A percentile compares a stretch with the other conserved stretches of the same genome.
Conservation (phyloP, 345 rosid genomes). For the Psidium guajava region DNA sequence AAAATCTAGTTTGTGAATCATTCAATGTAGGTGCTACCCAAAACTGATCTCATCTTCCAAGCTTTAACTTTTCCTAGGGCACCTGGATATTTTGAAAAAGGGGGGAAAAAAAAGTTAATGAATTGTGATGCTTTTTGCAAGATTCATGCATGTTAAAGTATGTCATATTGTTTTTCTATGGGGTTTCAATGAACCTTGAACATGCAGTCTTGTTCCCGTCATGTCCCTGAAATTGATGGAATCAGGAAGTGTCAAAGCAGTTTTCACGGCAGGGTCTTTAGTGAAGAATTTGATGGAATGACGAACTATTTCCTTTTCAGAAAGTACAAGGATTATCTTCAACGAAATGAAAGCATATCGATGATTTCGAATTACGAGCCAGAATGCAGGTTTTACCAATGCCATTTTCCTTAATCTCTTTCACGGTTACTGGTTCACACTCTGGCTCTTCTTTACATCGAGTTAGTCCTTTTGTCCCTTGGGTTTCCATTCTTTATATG, state of each 20-base stretch:
- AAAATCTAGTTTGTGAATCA: neutral
- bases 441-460: neutral
- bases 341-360: neutral
- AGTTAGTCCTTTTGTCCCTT: neutral
- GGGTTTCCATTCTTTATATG: neutral
- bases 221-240: neutral
- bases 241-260: neutral
- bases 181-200: neutral
- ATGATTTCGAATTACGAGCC: neutral
- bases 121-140: neutral
- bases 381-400: neutral
- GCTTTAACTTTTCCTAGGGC: neutral
- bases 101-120: neutral
- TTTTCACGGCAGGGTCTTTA: neutral
- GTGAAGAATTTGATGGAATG: neutral
- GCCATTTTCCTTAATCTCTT: neutral
- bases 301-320: neutral
- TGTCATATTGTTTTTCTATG: neutral
- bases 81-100: neutral
- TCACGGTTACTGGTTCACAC: neutral
- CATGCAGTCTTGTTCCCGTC: neutral
- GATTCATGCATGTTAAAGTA: neutral
- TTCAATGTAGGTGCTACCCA: neutral
- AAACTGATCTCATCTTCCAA: neutral
- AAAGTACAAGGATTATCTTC: neutral